A percentile compares a stretch with the other conserved stretches of the same genome.
These are phyloP conservation scores for Ganoderma resinaceum DNA, from an alignment of 1,284 basidiomycete species.

Conservation along the genomic window DNA sequence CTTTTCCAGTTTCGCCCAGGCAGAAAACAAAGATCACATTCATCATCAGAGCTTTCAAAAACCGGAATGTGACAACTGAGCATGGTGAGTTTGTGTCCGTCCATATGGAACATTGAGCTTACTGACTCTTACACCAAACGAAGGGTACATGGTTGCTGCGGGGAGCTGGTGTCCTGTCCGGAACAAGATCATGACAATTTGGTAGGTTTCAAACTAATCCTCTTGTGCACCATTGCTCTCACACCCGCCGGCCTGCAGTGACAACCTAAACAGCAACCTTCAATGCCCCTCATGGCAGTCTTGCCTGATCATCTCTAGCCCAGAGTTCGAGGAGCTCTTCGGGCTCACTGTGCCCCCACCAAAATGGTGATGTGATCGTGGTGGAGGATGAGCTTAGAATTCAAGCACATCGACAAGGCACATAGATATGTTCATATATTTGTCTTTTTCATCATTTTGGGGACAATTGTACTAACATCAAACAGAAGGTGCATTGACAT, in stretches of 20 bases:
- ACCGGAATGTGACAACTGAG: conserved; percentile 84
- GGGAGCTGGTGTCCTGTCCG: conserved; percentile 88
- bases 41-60: conserved; percentile 68
- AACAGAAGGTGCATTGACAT: conserved; percentile 80
- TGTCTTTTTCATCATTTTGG: neutral
- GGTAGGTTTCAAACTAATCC: conserved; percentile 48
- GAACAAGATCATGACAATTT: conserved; percentile 77
- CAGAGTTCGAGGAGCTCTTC: conserved; percentile 76
- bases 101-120: neutral
- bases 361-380: conserved; percentile 80
- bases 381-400: conserved; percentile 83
- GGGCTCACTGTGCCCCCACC: conserved; percentile 70
- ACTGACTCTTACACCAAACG: conserved; percentile 50
- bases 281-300: conserved; percentile 67
- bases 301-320: conserved; percentile 65
- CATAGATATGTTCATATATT: conserved; percentile 74
- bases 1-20: conserved; percentile 77
- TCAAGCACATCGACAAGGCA: conserved; percentile 86
- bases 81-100: conserved; percentile 61
- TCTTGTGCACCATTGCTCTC: neutral
- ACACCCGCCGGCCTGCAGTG: neutral
- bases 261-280: conserved; percentile 64
- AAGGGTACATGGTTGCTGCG: conserved; percentile 76
- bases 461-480: neutral
- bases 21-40: conserved; percentile 87